Evolutionary conservation across 2,329 filamentous ascomycete species (phyloP).

Genomic region (Ceratocystiopsis sp.): DNA sequence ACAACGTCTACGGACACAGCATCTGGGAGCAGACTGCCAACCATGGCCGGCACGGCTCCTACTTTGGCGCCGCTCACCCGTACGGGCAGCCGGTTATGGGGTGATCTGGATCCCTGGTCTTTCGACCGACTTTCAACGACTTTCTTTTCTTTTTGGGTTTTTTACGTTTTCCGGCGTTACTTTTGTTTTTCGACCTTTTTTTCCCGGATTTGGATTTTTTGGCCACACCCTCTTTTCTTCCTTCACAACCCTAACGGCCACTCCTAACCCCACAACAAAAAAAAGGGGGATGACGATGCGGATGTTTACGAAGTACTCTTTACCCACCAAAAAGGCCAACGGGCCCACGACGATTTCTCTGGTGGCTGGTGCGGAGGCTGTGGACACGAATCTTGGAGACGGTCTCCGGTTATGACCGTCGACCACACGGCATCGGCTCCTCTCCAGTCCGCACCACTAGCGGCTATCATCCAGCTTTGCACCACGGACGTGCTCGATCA

Average conservation of each 20-base stretch:
- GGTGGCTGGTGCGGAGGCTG: too few species aligned
- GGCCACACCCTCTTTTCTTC: not conserved
- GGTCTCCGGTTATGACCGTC: too few species aligned
- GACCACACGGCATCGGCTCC: too few species aligned
- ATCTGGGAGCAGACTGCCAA: slow-evolving; percentile 33
- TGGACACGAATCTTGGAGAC: too few species aligned
- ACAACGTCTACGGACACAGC: slow-evolving; percentile 28
- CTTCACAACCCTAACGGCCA: not conserved
- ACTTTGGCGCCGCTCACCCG: slow-evolving; percentile 27
- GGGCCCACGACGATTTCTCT: too few species aligned
- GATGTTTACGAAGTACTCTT: not conserved
- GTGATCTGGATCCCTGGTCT: slow-evolving; percentile 11
- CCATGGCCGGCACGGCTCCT: slow-evolving; percentile 25
- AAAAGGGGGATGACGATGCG: not conserved
- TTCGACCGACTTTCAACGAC: not conserved
- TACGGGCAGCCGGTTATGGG: slow-evolving; percentile 41
- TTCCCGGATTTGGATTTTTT: slow-evolving; percentile 1
- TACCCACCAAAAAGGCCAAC: too few species aligned
- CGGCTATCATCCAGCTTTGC: too few species aligned
- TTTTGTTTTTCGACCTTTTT: slow-evolving; percentile 1
- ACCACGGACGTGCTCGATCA: too few species aligned
- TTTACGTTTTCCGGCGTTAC: slow-evolving; percentile 3
- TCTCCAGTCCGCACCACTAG: too few species aligned
- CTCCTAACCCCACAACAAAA: too few species aligned
- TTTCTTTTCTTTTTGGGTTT: not conserved